Percentiles rank a stretch among this genome's conserved stretches.
Evolutionary conservation across 257 asterid species (phyloP).

Genomic region (Phtheirospermum japonicum): DNA sequence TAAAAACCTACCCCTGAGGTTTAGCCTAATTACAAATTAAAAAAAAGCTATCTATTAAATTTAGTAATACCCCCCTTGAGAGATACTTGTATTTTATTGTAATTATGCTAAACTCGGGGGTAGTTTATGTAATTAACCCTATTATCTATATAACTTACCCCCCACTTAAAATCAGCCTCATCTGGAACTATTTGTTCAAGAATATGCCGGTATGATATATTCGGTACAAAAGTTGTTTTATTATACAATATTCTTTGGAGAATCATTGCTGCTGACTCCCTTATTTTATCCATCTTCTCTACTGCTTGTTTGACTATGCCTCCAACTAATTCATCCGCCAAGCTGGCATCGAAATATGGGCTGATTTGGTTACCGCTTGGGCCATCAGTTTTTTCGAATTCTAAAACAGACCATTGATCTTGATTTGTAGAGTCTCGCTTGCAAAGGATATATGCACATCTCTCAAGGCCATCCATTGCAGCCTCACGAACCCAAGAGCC

Average conservation of each 20-base stretch:
- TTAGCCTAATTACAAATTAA: conserved; percentile 3
- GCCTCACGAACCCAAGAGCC: conserved; percentile 99
- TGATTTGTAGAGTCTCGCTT: conserved; percentile 40
- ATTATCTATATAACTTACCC: conserved; percentile 46
- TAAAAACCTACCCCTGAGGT: background rate
- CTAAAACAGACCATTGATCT: conserved; percentile 32
- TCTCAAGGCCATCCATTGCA: conserved; percentile 90
- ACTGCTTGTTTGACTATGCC: conserved; percentile 81
- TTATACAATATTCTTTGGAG: conserved; percentile 67
- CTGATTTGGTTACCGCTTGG: conserved; percentile 27
- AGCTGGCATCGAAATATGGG: conserved; percentile 49
- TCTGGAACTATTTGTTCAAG: conserved; percentile 62
- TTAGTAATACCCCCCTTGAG: too few relatives aligned
- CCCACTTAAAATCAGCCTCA: conserved; percentile 64
- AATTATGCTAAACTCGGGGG: background rate
- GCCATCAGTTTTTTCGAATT: conserved; percentile 31
- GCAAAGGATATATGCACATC: conserved; percentile 82
- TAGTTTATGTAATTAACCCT: background rate
- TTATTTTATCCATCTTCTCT: conserved; percentile 91
- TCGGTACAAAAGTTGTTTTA: conserved; percentile 54
- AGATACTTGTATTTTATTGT: background rate
- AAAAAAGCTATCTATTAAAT: background rate
- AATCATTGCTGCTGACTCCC: conserved; percentile 81
- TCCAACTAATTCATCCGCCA: conserved; percentile 67
- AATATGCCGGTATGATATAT: conserved; percentile 60